These are phyloP conservation scores for Lepidium campestre DNA, from an alignment of 441 rosid genomes.

Conservation along the genomic window DNA sequence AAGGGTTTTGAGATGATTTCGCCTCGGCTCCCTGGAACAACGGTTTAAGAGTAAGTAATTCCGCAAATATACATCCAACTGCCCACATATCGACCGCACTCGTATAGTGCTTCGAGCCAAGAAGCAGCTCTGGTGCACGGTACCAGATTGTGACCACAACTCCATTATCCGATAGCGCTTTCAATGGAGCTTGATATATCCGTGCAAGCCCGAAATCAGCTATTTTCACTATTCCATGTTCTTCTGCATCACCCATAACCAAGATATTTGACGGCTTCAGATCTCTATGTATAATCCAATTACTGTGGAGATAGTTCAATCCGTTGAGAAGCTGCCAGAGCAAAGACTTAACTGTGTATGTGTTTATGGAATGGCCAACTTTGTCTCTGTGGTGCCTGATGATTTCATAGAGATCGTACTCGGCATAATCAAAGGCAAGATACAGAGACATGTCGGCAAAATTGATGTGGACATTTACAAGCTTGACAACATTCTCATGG, in stretches of 20 bases:
- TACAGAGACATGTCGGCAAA: constrained; percentile 88
- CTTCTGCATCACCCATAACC: constrained; percentile 99
- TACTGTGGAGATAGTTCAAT: constrained; percentile 88
- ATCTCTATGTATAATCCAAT: constrained; percentile 98
- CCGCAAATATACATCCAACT: constrained; percentile 96
- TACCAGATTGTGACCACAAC: constrained; percentile 99
- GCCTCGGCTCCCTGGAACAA: constrained; percentile 95
- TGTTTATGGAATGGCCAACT: constrained; percentile 55
- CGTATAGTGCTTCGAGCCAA: constrained; percentile 94
- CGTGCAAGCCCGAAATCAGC: constrained; percentile 98
- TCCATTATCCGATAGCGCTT: constrained; percentile 75
- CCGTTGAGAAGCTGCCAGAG: constrained; percentile 99
- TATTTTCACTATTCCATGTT: constrained; percentile 84
- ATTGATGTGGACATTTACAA: constrained; percentile 94
- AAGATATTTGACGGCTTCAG: constrained; percentile 95
- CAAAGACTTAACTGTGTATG: constrained; percentile 83
- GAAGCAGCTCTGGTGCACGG: constrained; percentile 96
- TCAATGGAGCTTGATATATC: constrained; percentile 90
- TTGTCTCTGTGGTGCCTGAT: constrained; percentile 90
- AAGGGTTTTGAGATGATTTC: constrained; percentile 74
- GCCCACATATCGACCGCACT: constrained; percentile 99
- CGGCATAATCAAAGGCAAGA: constrained; percentile 92
- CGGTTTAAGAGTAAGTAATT: constrained; percentile 88
- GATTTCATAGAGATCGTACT: constrained; percentile 91
- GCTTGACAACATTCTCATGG: constrained; percentile 95